Percentiles rank a stretch among this genome's conserved stretches.
Evolutionary conservation across 1,139 yeast species (phyloP).

Genomic region (Candida sanyaensis): DNA sequence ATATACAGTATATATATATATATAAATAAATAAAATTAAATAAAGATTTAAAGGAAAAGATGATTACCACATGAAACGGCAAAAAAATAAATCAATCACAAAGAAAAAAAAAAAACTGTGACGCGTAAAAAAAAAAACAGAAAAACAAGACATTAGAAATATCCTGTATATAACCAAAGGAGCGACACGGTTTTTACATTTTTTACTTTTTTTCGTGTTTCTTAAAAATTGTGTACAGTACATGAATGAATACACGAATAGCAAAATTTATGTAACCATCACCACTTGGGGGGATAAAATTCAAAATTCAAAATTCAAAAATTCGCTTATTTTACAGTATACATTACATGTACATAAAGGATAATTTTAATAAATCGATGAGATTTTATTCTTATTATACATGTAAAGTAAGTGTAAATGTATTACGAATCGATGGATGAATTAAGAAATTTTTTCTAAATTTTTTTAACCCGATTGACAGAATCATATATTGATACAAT

Average conservation of each 20-base stretch:
- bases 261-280: not conserved
- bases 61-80: not conserved
- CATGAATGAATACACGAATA: too few relatives aligned
- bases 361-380: too few relatives aligned
- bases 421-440: too few relatives aligned
- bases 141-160: not conserved
- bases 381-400: too few relatives aligned
- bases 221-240: too few relatives aligned
- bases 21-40: too few relatives aligned
- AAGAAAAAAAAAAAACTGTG: not conserved
- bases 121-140: not conserved
- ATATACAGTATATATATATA: not conserved
- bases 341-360: too few relatives aligned
- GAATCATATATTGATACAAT: too few relatives aligned
- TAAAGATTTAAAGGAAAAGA: not conserved
- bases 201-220: not conserved
- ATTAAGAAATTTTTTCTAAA: too few relatives aligned
- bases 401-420: too few relatives aligned
- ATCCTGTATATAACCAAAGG: not conserved
- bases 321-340: not conserved
- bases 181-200: constrained; percentile 1
- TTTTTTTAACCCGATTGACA: too few relatives aligned
- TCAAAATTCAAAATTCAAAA: too few relatives aligned
- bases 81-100: not conserved
- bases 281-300: not conserved